Conservation (phyloP, 768 basidiomycete genomes). For the Tylopilus felleus region DNA sequence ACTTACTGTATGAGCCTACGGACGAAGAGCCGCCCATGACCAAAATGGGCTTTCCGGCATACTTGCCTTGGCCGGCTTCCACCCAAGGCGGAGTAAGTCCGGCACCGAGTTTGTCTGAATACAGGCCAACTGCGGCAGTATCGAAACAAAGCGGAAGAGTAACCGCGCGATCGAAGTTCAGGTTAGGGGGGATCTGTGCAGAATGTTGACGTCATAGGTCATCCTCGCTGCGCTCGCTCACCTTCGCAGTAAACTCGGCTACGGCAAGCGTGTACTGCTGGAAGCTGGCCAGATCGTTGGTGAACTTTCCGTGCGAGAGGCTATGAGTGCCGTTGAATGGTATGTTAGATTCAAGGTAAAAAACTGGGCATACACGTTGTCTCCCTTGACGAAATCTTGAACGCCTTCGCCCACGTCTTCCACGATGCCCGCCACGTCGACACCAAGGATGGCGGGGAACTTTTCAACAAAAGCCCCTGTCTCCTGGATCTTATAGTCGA, state of each 20-base stretch:
- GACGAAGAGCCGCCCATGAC: constrained; percentile 48
- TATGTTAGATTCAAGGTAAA: not conserved
- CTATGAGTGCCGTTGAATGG: not conserved
- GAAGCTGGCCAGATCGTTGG: constrained; percentile 31
- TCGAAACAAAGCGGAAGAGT: constrained; percentile 47
- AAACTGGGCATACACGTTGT: constrained; percentile 35
- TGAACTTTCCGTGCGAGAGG: constrained; percentile 29
- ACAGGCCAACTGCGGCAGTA: constrained; percentile 48
- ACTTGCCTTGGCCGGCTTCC: constrained; percentile 33
- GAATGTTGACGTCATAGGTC: constrained; percentile 2
- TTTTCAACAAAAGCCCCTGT: constrained; percentile 30
- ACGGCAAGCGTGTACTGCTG: constrained; percentile 40
- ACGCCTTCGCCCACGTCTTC: constrained; percentile 39
- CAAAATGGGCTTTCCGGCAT: constrained; percentile 40
- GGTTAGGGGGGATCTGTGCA: constrained; percentile 40
- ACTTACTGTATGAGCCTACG: constrained; percentile 46
- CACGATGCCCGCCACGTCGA: constrained; percentile 38
- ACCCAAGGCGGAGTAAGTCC: constrained; percentile 38
- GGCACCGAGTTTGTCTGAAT: constrained; percentile 36
- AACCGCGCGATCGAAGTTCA: constrained; percentile 43
- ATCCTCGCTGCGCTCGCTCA: not conserved
- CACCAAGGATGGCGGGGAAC: constrained; percentile 37
- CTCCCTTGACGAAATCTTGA: constrained; percentile 33
- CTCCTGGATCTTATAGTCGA: constrained; percentile 39
- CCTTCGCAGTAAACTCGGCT: constrained; percentile 38